Conservation (phyloP, 805 yeast genomes). For the Diddensiella santjacobensis region DNA sequence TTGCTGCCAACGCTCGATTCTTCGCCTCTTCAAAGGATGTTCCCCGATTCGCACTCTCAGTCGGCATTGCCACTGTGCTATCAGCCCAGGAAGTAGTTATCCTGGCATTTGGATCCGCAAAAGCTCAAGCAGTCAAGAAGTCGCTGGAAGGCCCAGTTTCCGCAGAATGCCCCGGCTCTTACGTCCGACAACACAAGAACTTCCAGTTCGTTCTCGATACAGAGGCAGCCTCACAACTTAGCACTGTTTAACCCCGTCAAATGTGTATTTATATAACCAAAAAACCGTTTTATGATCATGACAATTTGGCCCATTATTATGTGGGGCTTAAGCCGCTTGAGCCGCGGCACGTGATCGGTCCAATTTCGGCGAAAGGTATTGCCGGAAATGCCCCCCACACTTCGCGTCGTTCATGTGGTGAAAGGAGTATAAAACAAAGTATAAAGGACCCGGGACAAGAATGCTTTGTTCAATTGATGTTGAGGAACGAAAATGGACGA, state of each 20-base stretch:
- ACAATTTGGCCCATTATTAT: too few species aligned
- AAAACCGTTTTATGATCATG: too few species aligned
- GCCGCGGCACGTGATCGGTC: too few species aligned
- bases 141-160: constrained; percentile 42
- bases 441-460: neutral
- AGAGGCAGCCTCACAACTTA: constrained; percentile 43
- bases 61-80: constrained; percentile 55
- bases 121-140: constrained; percentile 45
- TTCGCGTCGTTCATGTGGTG: neutral
- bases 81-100: constrained; percentile 51
- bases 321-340: too few species aligned
- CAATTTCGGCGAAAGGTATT: neutral
- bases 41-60: constrained; percentile 49
- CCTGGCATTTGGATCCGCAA: constrained; percentile 48
- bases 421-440: too few species aligned
- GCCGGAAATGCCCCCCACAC: neutral
- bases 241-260: too few species aligned
- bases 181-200: constrained; percentile 45
- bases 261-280: too few species aligned
- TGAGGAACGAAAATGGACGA: neutral
- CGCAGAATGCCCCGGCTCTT: constrained; percentile 47
- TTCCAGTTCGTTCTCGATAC: constrained; percentile 43
- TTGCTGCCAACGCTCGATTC: constrained; percentile 51
- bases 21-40: constrained; percentile 46
- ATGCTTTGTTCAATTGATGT: neutral